These are phyloP conservation scores for Cladophialophora carrionii DNA, from an alignment of 2,329 filamentous ascomycete genomes.

Conservation along the genomic window DNA sequence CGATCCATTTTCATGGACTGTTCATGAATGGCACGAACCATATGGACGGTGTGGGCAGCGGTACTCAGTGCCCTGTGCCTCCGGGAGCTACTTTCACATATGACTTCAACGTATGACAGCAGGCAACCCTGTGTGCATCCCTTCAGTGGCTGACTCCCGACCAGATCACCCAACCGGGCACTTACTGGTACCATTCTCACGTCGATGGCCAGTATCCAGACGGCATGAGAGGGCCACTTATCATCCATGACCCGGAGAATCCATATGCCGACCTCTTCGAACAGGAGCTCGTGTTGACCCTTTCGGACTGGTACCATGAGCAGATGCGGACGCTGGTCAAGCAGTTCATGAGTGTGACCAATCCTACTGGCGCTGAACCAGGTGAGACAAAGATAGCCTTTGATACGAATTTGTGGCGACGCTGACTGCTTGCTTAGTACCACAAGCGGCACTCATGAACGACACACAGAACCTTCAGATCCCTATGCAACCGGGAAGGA, in stretches of 20 bases:
- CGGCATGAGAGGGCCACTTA: slow-evolving; percentile 66
- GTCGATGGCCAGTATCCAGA: slow-evolving; percentile 70
- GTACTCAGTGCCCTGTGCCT: slow-evolving; percentile 69
- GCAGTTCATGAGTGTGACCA: slow-evolving; percentile 53
- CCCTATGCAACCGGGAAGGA: slow-evolving; percentile 66
- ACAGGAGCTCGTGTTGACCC: slow-evolving; percentile 65
- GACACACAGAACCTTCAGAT: slow-evolving; percentile 66
- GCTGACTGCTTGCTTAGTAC: slow-evolving; percentile 49
- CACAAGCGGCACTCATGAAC: slow-evolving; percentile 70
- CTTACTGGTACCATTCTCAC: slow-evolving; percentile 80
- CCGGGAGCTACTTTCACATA: slow-evolving; percentile 70
- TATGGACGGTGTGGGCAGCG: slow-evolving; percentile 71
- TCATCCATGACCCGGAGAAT: slow-evolving; percentile 65
- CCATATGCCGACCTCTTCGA: slow-evolving; percentile 63
- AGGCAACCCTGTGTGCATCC: background rate
- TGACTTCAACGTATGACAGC: slow-evolving; percentile 62
- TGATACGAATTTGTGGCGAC: background rate
- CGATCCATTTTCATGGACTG: slow-evolving; percentile 68
- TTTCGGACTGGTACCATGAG: slow-evolving; percentile 73
- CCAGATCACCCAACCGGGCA: slow-evolving; percentile 66
- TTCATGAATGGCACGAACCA: slow-evolving; percentile 68
- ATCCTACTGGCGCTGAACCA: slow-evolving; percentile 62
- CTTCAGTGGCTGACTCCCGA: slow-evolving; percentile 24
- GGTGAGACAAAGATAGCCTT: slow-evolving; percentile 20
- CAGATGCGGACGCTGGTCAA: slow-evolving; percentile 56